phyloP scores from a whole-genome alignment of 805 yeast species.

The Kodamaea kakaduensis region DNA sequence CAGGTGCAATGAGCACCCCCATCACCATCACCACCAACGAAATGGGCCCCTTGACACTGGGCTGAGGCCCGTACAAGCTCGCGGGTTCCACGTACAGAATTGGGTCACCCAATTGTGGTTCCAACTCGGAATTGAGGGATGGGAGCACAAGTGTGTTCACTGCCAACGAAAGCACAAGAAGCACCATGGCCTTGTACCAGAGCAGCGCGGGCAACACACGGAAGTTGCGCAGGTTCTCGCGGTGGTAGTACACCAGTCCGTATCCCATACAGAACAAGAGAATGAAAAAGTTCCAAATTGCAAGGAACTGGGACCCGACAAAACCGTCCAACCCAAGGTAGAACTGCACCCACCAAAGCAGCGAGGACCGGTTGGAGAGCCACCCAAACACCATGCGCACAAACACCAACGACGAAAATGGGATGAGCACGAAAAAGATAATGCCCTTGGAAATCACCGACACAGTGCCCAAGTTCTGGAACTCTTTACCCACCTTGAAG shows the following conservation, averaged over 20 bases:
- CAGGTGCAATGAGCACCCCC: not conserved
- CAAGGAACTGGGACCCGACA: slow-evolving; percentile 4
- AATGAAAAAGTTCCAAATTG: slow-evolving; percentile 13
- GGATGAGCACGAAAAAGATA: slow-evolving; percentile 24
- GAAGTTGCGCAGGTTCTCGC: slow-evolving; percentile 19
- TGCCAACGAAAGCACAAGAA: not conserved
- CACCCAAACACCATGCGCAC: slow-evolving; percentile 3
- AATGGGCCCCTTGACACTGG: not conserved
- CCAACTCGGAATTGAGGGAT: too few relatives aligned
- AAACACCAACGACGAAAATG: slow-evolving; percentile 12
- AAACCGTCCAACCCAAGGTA: not conserved
- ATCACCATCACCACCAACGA: not conserved
- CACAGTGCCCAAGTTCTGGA: slow-evolving; percentile 23
- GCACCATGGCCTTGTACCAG: not conserved
- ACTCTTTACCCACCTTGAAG: slow-evolving; percentile 24
- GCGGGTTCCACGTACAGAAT: not conserved
- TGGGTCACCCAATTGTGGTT: not conserved
- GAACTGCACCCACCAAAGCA: not conserved
- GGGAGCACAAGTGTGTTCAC: not conserved
- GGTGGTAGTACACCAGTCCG: slow-evolving; percentile 29
- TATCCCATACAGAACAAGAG: slow-evolving; percentile 33
- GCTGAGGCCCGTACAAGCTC: too few relatives aligned
- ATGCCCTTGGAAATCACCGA: slow-evolving; percentile 27
- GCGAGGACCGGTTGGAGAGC: slow-evolving; percentile 14
- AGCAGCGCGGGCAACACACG: slow-evolving; percentile 19